Evolutionary conservation across 129 eudicot genomes (phyloP), one percentile per base, ranked within the genome.

Genomic region (Lonicera japonica): DNA sequence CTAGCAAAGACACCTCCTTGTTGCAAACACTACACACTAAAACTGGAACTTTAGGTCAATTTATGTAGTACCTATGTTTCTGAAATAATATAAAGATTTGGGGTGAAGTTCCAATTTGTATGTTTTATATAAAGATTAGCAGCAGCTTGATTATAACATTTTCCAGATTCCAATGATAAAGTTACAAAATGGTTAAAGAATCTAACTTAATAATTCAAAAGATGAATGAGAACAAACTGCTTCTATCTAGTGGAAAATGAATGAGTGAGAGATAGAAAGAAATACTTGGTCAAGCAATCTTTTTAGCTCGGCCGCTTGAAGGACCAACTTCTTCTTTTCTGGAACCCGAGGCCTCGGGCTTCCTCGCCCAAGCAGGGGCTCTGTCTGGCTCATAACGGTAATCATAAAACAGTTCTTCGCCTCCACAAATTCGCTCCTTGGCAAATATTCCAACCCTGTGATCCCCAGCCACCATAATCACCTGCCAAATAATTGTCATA

Each of bases 401-500:
- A 59, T 94, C 99, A 54, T 94, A 94, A 59, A 94, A 94, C 11
- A 94, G 79, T 68, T 94, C 99, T 71, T 88, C 99, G 39, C 99
- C 99, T 1, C 82, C 95, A 56, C 74, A 46, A 39, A 94, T 94
- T 59, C 95, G 77, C 71, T 94, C 95, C 61, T 94, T 94, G 19
- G 99, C 99, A 72, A 85, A 94, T 69, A 94, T 94, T 7, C 99
- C 99, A 4, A 94, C 99, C 68, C 96, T 79, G 69, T 94, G 96
- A 81, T 94, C 99, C 59, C 99, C 99, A 40, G 89, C 96, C 60
- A 88, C 99, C 99, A 94, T 82, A 36, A 94, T 80, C 16, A 94
- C 99, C 99, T 94, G 78, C 70, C 77, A 77, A 72, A 54, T 0
- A 22, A 3, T 43, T 43, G 16, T 10, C 13, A 43, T 11, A 10